Percentiles rank a stretch among this genome's conserved stretches.
Evolutionary conservation across 2,329 filamentous ascomycete species (phyloP).

Genomic region (Daldinia sp.): DNA sequence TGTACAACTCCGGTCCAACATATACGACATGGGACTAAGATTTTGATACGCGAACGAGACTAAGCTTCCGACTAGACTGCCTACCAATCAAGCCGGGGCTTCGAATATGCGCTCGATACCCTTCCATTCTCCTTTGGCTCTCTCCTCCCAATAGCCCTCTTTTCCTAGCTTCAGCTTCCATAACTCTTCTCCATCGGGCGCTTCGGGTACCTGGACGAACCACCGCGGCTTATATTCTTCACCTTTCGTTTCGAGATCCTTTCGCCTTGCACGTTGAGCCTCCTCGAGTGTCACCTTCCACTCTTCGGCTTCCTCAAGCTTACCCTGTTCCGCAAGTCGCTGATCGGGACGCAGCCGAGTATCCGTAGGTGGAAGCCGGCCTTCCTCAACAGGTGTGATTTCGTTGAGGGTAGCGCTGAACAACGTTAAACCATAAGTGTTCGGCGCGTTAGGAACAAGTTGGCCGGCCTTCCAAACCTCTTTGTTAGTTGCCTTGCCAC

Average conservation of each 20-base stretch:
- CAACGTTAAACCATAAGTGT: constrained; percentile 85
- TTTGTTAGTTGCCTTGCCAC: constrained; percentile 64
- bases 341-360: constrained; percentile 87
- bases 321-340: constrained; percentile 80
- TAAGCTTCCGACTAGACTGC: neutral
- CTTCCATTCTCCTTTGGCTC: constrained; percentile 53
- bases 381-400: constrained; percentile 79
- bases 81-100: constrained; percentile 22
- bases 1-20: neutral
- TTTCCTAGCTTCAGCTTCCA: constrained; percentile 82
- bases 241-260: constrained; percentile 77
- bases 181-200: constrained; percentile 68
- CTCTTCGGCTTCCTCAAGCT: constrained; percentile 82
- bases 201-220: constrained; percentile 78
- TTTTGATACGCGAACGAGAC: neutral
- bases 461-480: constrained; percentile 82
- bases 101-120: constrained; percentile 45
- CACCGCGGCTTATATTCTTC: constrained; percentile 79
- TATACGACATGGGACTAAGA: neutral
- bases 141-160: constrained; percentile 93
- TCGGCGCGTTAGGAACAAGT: constrained; percentile 79
- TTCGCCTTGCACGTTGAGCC: constrained; percentile 77
- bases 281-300: constrained; percentile 88
- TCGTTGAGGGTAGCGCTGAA: constrained; percentile 92
- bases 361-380: constrained; percentile 81